Evolutionary conservation across 164 flowering plant species (phyloP), one percentile per base, ranked within the genome.

Genomic region (Umbilicus rupestris): DNA sequence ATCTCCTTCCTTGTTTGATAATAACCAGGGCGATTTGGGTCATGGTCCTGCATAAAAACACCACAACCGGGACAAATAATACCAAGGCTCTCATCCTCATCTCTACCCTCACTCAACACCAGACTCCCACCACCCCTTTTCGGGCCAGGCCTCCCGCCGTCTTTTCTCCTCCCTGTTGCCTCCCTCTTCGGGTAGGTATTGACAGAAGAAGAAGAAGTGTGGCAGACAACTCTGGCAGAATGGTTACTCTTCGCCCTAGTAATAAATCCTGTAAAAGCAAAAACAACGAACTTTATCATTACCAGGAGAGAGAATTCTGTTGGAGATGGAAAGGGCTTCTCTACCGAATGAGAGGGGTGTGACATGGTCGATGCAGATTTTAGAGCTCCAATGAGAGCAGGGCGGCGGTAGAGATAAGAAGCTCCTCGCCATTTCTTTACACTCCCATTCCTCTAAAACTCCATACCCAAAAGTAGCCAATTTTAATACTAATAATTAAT

Each of bases 31-130:
- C 80, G 73, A 68, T 83, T 81, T 1, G 96, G 94, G 77, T 92
- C 84, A n/a, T 69, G 62, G 65, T 89, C 88, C 68, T 95, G 99
- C 97, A 92, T 89, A 78, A 84, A 87, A 66, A 95, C 82, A 16
- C 99, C 97, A 83, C 99, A 89, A 62, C 99, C 99, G 31, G 97
- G 96, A 68, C 97, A 95, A n/a, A 92, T 71, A 65, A 73, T 75
- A 63, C 85, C 94, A 69, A 70, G 66, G 24, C 68, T 71, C 73
- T 87, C 92, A 73, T 93, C 97, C 69, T 78, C 87, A 31, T 90
- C 96, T 75, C 87, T 87, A 39, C 97, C 96, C 68, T 90, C 92
- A 72, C 98, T 93, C 73, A 88, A 74, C 45, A 87, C 49, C 39
- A 71, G 72, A 6, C 68, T 75, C 33, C 67, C 66, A 47, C 59